Conservation (phyloP, 2,329 filamentous ascomycete genomes). For the Ceratocystis ficicola region DNA sequence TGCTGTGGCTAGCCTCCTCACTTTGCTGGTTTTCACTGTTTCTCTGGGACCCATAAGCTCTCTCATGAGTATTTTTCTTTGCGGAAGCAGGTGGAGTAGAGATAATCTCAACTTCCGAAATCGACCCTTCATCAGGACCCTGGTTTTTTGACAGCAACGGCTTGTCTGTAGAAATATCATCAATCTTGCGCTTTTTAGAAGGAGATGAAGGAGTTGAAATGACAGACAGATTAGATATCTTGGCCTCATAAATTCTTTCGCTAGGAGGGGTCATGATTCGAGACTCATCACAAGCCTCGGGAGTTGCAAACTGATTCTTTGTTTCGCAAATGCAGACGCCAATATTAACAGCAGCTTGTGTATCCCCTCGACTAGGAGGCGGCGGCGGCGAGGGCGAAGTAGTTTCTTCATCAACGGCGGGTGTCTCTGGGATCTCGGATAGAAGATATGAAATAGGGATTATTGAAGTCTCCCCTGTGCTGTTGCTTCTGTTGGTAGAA, state of each 20-base stretch:
- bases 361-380: not conserved
- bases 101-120: not conserved
- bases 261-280: constrained; percentile 1
- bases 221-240: not conserved
- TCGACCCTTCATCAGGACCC: not conserved
- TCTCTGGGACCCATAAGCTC: too few relatives aligned
- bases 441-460: constrained; percentile 8
- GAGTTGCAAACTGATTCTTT: not conserved
- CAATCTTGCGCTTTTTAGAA: constrained; percentile 20
- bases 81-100: not conserved
- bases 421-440: not conserved
- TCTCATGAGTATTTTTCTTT: not conserved
- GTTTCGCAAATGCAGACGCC: not conserved
- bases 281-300: not conserved
- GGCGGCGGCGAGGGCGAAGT: not conserved
- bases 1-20: too few relatives aligned
- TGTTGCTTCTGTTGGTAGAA: not conserved
- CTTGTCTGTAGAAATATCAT: constrained; percentile 19
- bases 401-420: not conserved
- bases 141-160: not conserved
- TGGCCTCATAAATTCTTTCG: not conserved
- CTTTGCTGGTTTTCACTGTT: too few relatives aligned
- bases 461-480: not conserved
- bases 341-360: not conserved
- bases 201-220: not conserved